phyloP scores from a whole-genome alignment of 371 early-diverging fungal species.

The Mucor circinelloides region DNA sequence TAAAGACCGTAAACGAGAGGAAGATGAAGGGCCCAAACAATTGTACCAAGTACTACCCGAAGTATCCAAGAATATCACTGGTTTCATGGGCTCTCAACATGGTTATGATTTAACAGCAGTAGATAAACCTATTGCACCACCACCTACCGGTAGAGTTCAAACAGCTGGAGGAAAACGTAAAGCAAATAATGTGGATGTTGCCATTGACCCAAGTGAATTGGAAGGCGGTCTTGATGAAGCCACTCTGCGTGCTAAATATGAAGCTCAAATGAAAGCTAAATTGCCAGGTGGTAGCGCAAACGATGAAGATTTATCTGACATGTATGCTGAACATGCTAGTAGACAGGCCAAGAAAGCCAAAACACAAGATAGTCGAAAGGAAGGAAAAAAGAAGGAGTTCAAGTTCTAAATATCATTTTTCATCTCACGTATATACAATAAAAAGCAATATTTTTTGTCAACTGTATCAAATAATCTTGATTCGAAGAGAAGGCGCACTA shows the following conservation, averaged over 20 bases:
- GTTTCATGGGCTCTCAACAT: slow-evolving; percentile 95
- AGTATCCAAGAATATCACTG: slow-evolving; percentile 71
- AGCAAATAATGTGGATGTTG: slow-evolving; percentile 65
- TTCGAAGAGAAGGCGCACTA: no score
- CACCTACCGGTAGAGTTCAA: slow-evolving; percentile 16
- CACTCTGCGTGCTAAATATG: slow-evolving; percentile 73
- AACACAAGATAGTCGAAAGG: slow-evolving; percentile 59
- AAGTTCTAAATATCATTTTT: slow-evolving; percentile 58
- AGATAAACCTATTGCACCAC: slow-evolving; percentile 28
- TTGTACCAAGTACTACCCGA: slow-evolving; percentile 91
- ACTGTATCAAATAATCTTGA: no score
- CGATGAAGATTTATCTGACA: slow-evolving; percentile 81
- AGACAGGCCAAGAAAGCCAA: slow-evolving; percentile 72
- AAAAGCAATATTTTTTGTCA: not conserved
- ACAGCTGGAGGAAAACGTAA: slow-evolving; percentile 56
- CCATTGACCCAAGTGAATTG: slow-evolving; percentile 78
- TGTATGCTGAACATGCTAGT: slow-evolving; percentile 85
- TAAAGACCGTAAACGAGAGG: slow-evolving; percentile 62
- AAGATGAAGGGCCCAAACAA: slow-evolving; percentile 72
- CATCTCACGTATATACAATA: not conserved
- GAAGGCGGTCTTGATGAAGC: slow-evolving; percentile 72
- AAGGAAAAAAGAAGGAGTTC: slow-evolving; percentile 69
- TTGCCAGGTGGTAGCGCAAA: slow-evolving; percentile 30
- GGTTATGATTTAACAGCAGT: slow-evolving; percentile 79
- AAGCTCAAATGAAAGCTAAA: slow-evolving; percentile 62